Percentiles rank a stretch among this genome's conserved stretches.
phyloP scores from a whole-genome alignment of 768 basidiomycete species.

The Gymnopilus junonius region DNA sequence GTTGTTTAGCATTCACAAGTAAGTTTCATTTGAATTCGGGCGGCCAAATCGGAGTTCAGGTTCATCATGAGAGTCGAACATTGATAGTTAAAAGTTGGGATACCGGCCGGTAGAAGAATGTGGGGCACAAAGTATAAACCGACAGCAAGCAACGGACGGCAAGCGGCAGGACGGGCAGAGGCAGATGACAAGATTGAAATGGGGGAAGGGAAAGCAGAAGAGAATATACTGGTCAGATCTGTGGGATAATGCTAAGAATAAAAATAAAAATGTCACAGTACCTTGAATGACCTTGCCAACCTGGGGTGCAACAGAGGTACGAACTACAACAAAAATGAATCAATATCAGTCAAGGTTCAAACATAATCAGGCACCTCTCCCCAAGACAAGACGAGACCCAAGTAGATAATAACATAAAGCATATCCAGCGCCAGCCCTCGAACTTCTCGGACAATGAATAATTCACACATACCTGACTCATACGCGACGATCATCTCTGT shows the following conservation, averaged over 20 bases:
- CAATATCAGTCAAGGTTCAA: conserved; percentile 6
- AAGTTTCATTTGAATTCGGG: no score
- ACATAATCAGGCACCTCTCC: neutral
- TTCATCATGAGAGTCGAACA: neutral
- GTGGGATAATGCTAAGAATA: neutral
- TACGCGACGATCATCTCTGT: conserved; percentile 74
- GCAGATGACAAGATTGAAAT: neutral
- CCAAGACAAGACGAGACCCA: neutral
- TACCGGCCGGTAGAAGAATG: neutral
- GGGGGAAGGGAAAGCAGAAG: neutral
- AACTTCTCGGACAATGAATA: neutral
- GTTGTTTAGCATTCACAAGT: neutral
- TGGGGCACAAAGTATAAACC: conserved; percentile 6
- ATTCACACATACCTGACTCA: conserved; percentile 54
- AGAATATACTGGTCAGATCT: neutral
- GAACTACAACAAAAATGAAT: conserved; percentile 49
- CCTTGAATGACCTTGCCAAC: conserved; percentile 90
- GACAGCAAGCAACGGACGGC: neutral
- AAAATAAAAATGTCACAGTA: conserved; percentile 30
- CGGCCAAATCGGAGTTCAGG: neutral
- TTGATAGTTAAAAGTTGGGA: neutral
- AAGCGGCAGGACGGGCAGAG: neutral
- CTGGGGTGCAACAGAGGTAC: conserved; percentile 68
- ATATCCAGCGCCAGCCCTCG: neutral
- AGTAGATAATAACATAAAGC: neutral